Evolutionary conservation across 495 filamentous ascomycete genomes (phyloP).

Genomic region (Staphylotrichum tortipilum): DNA sequence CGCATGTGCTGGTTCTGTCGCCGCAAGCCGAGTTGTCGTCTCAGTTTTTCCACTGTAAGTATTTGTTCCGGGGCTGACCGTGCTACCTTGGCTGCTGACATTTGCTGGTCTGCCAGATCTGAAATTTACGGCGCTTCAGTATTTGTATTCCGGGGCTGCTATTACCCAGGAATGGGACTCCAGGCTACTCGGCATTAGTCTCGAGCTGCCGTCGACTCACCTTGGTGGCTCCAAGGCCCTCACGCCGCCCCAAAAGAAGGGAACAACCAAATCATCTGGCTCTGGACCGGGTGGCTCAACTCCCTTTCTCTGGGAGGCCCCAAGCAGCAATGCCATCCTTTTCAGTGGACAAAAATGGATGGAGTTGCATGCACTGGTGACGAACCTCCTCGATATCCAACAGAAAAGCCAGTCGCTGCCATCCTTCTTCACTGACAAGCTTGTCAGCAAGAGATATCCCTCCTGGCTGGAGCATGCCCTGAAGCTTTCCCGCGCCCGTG

Average conservation of each 20-base stretch:
- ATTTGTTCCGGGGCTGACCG: not conserved
- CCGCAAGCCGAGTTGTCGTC: constrained; percentile 66
- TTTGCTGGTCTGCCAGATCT: constrained; percentile 33
- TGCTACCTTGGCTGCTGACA: not conserved
- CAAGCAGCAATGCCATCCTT: constrained; percentile 67
- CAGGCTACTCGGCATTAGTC: constrained; percentile 61
- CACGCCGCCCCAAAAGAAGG: constrained; percentile 36
- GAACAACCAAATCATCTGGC: constrained; percentile 12
- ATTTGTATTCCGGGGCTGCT: constrained; percentile 54
- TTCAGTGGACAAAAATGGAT: constrained; percentile 78
- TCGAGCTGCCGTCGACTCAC: constrained; percentile 59
- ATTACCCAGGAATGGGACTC: constrained; percentile 33
- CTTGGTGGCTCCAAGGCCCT: constrained; percentile 49
- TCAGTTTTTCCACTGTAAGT: constrained; percentile 66
- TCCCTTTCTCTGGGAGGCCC: constrained; percentile 73
- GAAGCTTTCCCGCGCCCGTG: constrained; percentile 59
- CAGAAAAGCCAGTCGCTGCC: constrained; percentile 20
- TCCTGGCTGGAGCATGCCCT: constrained; percentile 71
- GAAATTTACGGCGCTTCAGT: constrained; percentile 63
- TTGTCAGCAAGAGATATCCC: constrained; percentile 54
- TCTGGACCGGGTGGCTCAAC: too few relatives aligned
- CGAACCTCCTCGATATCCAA: constrained; percentile 42
- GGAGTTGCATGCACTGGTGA: constrained; percentile 68
- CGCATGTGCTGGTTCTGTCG: constrained; percentile 70
- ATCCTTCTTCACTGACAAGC: constrained; percentile 35